phyloP scores from a whole-genome alignment of 202 grass and related monocot species.

The Saccharum hybrid region DNA sequence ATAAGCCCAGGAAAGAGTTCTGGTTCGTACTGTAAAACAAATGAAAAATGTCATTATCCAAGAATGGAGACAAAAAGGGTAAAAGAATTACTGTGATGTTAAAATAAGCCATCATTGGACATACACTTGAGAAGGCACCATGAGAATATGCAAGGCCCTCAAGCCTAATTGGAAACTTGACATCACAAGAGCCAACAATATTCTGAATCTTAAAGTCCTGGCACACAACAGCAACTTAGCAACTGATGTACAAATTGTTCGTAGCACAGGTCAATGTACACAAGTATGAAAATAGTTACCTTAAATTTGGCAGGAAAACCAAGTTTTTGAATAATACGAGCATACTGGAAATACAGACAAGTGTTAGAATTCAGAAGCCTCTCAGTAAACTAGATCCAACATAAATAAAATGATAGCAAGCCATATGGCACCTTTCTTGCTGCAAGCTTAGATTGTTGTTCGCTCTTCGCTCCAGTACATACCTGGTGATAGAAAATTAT shows the following conservation, averaged over 20 bases:
- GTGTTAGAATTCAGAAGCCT: constrained; percentile 20
- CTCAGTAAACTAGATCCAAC: constrained; percentile 26
- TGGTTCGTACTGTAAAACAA: constrained; percentile 76
- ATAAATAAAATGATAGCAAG: constrained; percentile 33
- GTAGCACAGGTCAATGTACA: constrained; percentile 11
- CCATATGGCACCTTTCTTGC: constrained; percentile 77
- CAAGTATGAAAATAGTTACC: constrained; percentile 52
- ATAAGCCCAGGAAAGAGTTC: constrained; percentile 94
- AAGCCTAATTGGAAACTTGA: constrained; percentile 96
- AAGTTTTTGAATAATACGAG: constrained; percentile 96
- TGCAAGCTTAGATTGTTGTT: constrained; percentile 88
- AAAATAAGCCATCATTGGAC: constrained; percentile 42
- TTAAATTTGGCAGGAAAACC: constrained; percentile 97
- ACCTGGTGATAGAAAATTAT: constrained; percentile 55
- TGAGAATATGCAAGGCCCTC: constrained; percentile 96
- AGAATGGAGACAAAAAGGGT: background rate
- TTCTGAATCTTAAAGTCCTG: constrained; percentile 99
- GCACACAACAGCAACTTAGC: constrained; percentile 3
- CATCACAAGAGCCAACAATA: constrained; percentile 91
- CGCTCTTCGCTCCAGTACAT: too few relatives aligned
- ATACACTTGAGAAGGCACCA: constrained; percentile 89
- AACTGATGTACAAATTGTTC: background rate
- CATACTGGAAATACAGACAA: constrained; percentile 71
- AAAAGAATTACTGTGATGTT: background rate
- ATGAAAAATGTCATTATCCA: constrained; percentile 2